Evolutionary conservation across 1,284 basidiomycete species (phyloP), one percentile per base, ranked within the genome.

Genomic region (Rugiboletus extremiorientalis): DNA sequence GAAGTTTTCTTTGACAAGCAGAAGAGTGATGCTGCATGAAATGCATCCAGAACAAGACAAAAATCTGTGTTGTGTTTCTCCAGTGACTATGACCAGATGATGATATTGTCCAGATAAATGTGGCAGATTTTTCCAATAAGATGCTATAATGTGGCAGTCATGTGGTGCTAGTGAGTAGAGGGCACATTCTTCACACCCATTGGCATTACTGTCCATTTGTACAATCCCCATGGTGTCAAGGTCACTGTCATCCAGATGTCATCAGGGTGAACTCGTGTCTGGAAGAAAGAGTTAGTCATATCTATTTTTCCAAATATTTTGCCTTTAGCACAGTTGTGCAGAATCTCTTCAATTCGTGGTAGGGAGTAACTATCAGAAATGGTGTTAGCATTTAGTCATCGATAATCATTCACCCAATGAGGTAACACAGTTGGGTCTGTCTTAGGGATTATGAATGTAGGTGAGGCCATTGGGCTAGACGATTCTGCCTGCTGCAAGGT

Each of bases 251-350:
- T 73, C 1, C 66, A 52, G 2, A 76, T 65, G 22, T 76, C 59
- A 15, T 75, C 71, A 0, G 68, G 65, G 23, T 74, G 67, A 0
- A 78, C 61, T 0, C 57, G 51, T 0, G 68, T 75, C 44, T 78
- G 75, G 42, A 76, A 77, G 46, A 76, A 79, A 0, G 69, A 64
- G 44, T 77, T 76, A 0, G 73, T 74, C 72, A 78, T 75, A 53
- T 77, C 71, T 0, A 77, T 58, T 41, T 74, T 77, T 0, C 57
- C 65, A 60, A 69, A 72, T 8, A 65, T 11, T 4, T 60, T 60
- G 14, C 61, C 63, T 16, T 61, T 60, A 0, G 53, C 20, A 16
- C 59, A 67, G 27, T 66, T 41, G 0, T 20, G 22, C 0, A 66
- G 28, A 6, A 66, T 60, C 9, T 74, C 70, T 14, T 63, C 49